Evolutionary conservation across 345 rosid species (phyloP).

Genomic region (Eucalyptus rudis): DNA sequence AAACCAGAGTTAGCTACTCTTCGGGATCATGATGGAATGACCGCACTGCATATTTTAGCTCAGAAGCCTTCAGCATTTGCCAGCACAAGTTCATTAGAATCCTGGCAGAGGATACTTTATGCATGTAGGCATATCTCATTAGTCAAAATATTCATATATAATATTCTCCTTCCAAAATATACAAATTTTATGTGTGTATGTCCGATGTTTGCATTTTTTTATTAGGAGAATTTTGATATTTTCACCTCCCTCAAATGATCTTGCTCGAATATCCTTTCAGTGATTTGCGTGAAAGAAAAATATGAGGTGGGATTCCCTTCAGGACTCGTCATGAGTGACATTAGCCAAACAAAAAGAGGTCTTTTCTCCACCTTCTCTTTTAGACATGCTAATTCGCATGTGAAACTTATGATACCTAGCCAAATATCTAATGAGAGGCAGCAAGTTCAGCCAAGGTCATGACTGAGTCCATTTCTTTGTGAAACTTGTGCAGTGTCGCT

Average conservation of each 20-base stretch:
- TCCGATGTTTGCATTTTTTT: neutral
- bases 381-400: neutral
- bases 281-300: neutral
- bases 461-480: neutral
- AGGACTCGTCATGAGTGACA: neutral
- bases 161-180: neutral
- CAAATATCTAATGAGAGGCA: neutral
- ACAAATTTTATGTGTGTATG: neutral
- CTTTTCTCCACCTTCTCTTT: neutral
- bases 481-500: neutral
- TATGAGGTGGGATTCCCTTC: neutral
- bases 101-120: slow-evolving; percentile 4
- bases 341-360: neutral
- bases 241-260: neutral
- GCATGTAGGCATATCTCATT: neutral
- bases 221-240: neutral
- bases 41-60: slow-evolving; percentile 22
- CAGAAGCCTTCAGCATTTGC: slow-evolving; percentile 9
- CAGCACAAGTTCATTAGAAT: neutral
- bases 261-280: neutral
- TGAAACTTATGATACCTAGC: neutral
- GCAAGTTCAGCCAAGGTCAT: neutral
- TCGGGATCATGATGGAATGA: slow-evolving; percentile 13
- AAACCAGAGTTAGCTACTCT: slow-evolving; percentile 15
- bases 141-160: neutral